Evolutionary conservation across 108 stramenopile species (phyloP).

Genomic region (Pseudonitzschia multiseries): DNA sequence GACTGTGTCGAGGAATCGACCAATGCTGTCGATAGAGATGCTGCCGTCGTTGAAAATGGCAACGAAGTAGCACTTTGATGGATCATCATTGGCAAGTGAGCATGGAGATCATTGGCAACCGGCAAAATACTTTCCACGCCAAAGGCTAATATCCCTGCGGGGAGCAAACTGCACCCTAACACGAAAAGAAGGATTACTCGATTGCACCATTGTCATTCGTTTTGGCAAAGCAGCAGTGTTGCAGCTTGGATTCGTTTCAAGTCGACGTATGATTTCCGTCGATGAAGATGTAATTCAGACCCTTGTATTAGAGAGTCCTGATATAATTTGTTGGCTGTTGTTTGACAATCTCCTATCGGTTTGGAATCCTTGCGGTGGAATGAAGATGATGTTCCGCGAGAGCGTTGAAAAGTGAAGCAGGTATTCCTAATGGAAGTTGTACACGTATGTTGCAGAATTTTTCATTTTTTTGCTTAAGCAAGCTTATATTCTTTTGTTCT

Average conservation of each 20-base stretch:
- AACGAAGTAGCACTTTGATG: background rate
- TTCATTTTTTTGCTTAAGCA: background rate
- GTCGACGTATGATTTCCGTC: too few relatives aligned
- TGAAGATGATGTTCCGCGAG: too few relatives aligned
- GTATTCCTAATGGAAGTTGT: background rate
- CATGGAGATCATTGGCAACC: background rate
- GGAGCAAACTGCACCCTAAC: background rate
- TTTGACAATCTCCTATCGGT: too few relatives aligned
- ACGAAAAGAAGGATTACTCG: background rate
- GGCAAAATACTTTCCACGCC: background rate
- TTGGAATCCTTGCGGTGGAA: too few relatives aligned
- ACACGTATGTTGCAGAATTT: background rate
- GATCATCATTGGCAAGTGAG: conserved; percentile 2
- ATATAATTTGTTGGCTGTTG: too few relatives aligned
- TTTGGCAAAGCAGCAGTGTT: background rate
- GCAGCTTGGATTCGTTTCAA: background rate
- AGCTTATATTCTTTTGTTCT: background rate
- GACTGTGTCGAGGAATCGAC: background rate
- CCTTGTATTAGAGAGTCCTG: too few relatives aligned
- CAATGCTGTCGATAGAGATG: background rate
- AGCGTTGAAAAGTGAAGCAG: too few relatives aligned
- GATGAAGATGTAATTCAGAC: too few relatives aligned
- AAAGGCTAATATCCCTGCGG: background rate
- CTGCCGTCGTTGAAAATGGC: background rate
- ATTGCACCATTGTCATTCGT: background rate